A percentile compares a stretch with the other conserved stretches of the same genome.
phyloP scores from a whole-genome alignment of 768 basidiomycete species.

The Chlorophyllum brunneum region DNA sequence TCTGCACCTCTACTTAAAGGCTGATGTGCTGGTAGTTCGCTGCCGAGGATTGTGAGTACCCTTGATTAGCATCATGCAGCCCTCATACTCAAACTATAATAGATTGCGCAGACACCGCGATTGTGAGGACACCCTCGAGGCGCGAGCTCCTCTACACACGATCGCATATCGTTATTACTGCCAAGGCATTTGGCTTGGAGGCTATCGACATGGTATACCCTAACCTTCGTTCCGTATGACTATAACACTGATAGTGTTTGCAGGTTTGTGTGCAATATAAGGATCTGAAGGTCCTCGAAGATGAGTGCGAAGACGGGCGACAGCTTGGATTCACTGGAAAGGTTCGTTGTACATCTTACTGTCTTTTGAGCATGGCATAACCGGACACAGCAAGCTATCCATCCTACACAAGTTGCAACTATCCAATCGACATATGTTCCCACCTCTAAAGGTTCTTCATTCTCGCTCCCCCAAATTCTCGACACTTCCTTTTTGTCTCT shows the following conservation, averaged over 20 bases:
- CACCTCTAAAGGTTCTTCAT: slow-evolving; percentile 51
- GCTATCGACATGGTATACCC: slow-evolving; percentile 84
- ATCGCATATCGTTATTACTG: slow-evolving; percentile 74
- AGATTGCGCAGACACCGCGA: slow-evolving; percentile 90
- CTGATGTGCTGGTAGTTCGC: slow-evolving; percentile 60
- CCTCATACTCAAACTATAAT: neutral
- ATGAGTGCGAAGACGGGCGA: slow-evolving; percentile 78
- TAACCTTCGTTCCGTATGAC: neutral
- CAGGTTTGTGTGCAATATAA: slow-evolving; percentile 90
- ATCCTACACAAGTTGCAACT: slow-evolving; percentile 75
- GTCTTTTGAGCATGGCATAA: neutral
- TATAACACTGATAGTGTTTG: too few relatives aligned
- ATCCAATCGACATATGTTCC: slow-evolving; percentile 83
- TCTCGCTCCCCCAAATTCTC: neutral
- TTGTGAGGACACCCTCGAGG: slow-evolving; percentile 71
- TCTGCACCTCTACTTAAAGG: neutral
- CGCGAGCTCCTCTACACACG: slow-evolving; percentile 81
- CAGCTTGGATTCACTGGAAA: slow-evolving; percentile 91
- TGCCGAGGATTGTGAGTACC: slow-evolving; percentile 80
- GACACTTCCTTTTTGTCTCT: neutral
- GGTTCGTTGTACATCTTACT: slow-evolving; percentile 33
- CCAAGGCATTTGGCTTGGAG: slow-evolving; percentile 78
- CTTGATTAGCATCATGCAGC: neutral
- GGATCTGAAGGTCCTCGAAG: slow-evolving; percentile 56
- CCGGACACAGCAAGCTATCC: slow-evolving; percentile 80